These are phyloP conservation scores for Canna indica DNA, from an alignment of 176 grass and related monocot genomes.

Conservation along the genomic window DNA sequence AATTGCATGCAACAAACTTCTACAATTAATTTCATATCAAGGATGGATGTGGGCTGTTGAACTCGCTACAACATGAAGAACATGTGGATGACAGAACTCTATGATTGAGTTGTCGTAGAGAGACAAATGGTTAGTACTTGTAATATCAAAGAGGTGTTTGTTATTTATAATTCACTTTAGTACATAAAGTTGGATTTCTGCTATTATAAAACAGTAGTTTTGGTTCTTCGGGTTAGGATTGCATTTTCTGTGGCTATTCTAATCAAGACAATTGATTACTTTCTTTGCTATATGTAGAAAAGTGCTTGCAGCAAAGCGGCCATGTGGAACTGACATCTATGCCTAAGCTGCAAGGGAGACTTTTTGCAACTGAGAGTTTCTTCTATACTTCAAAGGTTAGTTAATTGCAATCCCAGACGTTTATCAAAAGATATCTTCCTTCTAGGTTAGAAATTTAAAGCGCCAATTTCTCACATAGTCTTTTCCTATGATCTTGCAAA, in stretches of 20 bases:
- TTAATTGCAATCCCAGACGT: neutral
- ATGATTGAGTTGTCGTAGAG: too few species aligned
- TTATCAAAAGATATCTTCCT: neutral
- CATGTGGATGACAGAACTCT: too few species aligned
- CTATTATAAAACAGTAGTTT: neutral
- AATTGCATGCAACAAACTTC: too few species aligned
- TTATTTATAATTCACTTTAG: too few species aligned
- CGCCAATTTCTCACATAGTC: neutral
- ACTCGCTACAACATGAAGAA: too few species aligned
- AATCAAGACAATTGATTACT: neutral
- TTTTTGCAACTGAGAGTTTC: slow-evolving; percentile 92
- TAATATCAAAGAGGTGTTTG: too few species aligned
- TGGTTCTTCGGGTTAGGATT: neutral
- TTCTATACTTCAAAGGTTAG: slow-evolving; percentile 77
- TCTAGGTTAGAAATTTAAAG: neutral
- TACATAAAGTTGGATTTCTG: too few species aligned
- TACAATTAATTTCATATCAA: too few species aligned
- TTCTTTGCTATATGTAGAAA: slow-evolving; percentile 34
- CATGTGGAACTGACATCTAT: slow-evolving; percentile 51
- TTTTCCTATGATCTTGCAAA: neutral
- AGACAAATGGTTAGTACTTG: too few species aligned
- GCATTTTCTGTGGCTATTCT: neutral
- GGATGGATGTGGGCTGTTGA: too few species aligned
- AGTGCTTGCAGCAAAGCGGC: slow-evolving; percentile 50
- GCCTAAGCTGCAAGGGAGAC: slow-evolving; percentile 59